Conservation (phyloP, 2,329 filamentous ascomycete genomes). For the Epichloe gansuensis region DNA sequence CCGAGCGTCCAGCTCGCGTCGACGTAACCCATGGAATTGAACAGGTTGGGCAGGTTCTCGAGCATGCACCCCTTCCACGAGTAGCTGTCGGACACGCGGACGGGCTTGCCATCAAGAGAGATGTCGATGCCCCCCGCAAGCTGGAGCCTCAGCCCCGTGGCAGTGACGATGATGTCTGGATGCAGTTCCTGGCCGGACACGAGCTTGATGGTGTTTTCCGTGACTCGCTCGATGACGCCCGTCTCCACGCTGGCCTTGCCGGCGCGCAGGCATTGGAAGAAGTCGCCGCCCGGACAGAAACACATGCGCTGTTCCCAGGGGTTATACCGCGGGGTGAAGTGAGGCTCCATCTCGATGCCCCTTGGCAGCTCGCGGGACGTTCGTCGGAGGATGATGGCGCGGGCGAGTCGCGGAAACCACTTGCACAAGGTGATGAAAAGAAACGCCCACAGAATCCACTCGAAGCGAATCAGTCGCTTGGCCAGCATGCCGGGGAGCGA, state of each 20-base stretch:
- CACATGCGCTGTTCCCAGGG: conserved; percentile 67
- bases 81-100: conserved; percentile 35
- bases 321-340: conserved; percentile 49
- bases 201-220: conserved; percentile 29
- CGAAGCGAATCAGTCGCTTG: conserved; percentile 31
- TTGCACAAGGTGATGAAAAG: conserved; percentile 23
- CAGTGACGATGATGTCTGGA: conserved; percentile 53
- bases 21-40: conserved; percentile 48
- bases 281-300: conserved; percentile 40
- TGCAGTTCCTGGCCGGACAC: conserved; percentile 33
- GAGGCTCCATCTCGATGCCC: conserved; percentile 36
- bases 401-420: conserved; percentile 35
- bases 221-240: conserved; percentile 34
- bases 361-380: conserved; percentile 37
- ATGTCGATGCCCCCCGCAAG: conserved; percentile 40
- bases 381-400: conserved; percentile 29
- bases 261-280: conserved; percentile 30
- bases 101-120: conserved; percentile 34
- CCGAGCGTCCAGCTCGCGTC: conserved; percentile 52
- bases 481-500: conserved; percentile 33
- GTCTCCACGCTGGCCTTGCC: conserved; percentile 31
- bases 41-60: conserved; percentile 47
- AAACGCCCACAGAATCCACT: conserved; percentile 33
- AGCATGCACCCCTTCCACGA: conserved; percentile 51
- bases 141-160: conserved; percentile 47